Evolutionary conservation across 192 early-diverging fungal species (phyloP), one percentile per base, ranked within the genome.

Genomic region (Backusella tuberculispora): DNA sequence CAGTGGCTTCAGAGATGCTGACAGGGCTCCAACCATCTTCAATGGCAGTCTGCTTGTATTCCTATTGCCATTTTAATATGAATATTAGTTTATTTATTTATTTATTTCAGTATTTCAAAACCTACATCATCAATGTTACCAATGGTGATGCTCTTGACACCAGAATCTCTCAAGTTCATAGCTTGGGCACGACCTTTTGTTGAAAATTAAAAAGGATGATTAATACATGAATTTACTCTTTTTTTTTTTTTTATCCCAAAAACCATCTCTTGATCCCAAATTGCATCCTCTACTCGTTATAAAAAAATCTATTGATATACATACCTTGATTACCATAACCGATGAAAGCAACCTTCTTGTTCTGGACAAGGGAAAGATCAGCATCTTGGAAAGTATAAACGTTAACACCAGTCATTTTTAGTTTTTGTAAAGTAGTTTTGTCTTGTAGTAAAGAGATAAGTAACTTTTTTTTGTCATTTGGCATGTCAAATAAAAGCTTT

Each of bases 291-390:
- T 26, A 0, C 1, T 21, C 37, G 19, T 10, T 10, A n/a, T n/a
- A n/a, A n/a, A n/a, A n/a, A n/a, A n/a, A n/a, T n/a, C n/a, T n/a
- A n/a, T 17, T 37, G 50, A 8, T 6, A 56, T 38, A 56, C 71
- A 41, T 73, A 73, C 71, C 71, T 73, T 73, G 71, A 53, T 73
- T 73, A 63, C 71, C 71, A 34, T 73, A 73, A 73, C 71, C 71
- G 24, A 73, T 42, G 41, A 73, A 73, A 44, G 71, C 56, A 73
- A 73, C 53, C 71, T 73, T 73, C 71, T 73, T 73, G 71, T 73
- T 73, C 21, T 60, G 71, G 56, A 73, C 43, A 73, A 56, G n/a
- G 37, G 71, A 73, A 14, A 73, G 71, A 73, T 73, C 71, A 63
- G 71, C 71, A 60, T 73, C 71, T 60, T 60, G 53, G 12, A 12